Percentiles rank a stretch among this genome's conserved stretches.
These are phyloP conservation scores for Plenodomus biglobosus DNA, from an alignment of 2,329 filamentous ascomycete genomes.

Conservation along the genomic window DNA sequence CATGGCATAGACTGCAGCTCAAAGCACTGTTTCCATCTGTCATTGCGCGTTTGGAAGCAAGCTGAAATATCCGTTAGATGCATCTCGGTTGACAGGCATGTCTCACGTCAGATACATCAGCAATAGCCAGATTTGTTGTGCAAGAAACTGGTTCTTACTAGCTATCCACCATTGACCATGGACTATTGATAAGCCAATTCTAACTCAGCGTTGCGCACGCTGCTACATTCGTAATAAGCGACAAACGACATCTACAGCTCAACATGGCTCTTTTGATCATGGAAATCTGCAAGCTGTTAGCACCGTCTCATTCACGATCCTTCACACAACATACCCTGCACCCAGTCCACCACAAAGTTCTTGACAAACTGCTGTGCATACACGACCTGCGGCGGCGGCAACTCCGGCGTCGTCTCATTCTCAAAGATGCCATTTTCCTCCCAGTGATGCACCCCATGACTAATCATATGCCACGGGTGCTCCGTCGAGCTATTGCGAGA, in stretches of 20 bases:
- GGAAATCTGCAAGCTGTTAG: conserved; percentile 10
- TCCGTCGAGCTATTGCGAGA: conserved; percentile 60
- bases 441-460: conserved; percentile 79
- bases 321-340: conserved; percentile 48
- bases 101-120: too few species aligned
- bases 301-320: not conserved
- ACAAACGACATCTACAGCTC: not conserved
- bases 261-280: conserved; percentile 11
- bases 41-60: too few species aligned
- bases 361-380: conserved; percentile 62
- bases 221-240: too few species aligned
- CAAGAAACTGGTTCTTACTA: too few species aligned
- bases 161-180: too few species aligned
- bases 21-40: too few species aligned
- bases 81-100: too few species aligned
- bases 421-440: conserved; percentile 69
- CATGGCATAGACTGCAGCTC: too few species aligned
- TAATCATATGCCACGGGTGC: conserved; percentile 74
- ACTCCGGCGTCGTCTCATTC: conserved; percentile 59
- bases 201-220: too few species aligned
- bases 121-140: too few species aligned
- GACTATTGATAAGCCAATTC: too few species aligned
- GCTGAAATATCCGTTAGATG: too few species aligned
- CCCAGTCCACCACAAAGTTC: conserved; percentile 67
- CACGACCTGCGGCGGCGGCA: conserved; percentile 62